Evolutionary conservation across 2,329 filamentous ascomycete species (phyloP).

Genomic region (Colletotrichum horii): DNA sequence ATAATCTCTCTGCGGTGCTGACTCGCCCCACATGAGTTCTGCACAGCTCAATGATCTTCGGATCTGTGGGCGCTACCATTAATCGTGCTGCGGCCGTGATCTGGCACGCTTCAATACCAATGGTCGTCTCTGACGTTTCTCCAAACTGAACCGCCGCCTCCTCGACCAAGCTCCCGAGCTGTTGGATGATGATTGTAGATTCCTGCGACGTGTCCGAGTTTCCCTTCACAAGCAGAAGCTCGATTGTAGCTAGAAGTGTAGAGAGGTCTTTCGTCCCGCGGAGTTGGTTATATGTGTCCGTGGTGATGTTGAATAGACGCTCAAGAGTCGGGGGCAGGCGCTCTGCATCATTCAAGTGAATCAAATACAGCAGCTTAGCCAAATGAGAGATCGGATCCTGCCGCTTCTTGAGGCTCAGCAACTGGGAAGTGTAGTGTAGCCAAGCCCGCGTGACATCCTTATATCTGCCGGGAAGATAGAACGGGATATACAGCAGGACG

Average conservation of each 20-base stretch:
- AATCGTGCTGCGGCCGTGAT: background rate
- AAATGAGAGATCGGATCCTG: background rate
- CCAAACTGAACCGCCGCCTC: background rate
- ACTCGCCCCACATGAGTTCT: background rate
- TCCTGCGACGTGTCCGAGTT: fast-evolving
- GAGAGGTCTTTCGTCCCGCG: fast-evolving
- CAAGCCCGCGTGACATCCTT: background rate
- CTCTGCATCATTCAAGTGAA: background rate
- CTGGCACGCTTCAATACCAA: background rate
- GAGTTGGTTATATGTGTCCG: fast-evolving
- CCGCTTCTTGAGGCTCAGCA: background rate
- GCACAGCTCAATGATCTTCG: background rate
- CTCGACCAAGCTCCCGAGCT: background rate
- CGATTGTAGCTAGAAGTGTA: fast-evolving
- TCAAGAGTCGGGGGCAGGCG: background rate
- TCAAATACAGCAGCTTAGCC: background rate
- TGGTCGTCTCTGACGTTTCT: background rate
- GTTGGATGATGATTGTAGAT: fast-evolving
- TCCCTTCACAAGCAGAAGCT: background rate
- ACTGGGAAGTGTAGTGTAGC: background rate
- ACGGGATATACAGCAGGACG: background rate
- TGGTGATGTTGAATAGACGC: fast-evolving
- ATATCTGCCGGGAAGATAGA: background rate
- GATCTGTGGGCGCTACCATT: fast-evolving
- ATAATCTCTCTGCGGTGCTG: background rate